Evolutionary conservation across 75 land plant species (phyloP), one percentile per base, ranked within the genome.

Genomic region (Larix kaempferi): DNA sequence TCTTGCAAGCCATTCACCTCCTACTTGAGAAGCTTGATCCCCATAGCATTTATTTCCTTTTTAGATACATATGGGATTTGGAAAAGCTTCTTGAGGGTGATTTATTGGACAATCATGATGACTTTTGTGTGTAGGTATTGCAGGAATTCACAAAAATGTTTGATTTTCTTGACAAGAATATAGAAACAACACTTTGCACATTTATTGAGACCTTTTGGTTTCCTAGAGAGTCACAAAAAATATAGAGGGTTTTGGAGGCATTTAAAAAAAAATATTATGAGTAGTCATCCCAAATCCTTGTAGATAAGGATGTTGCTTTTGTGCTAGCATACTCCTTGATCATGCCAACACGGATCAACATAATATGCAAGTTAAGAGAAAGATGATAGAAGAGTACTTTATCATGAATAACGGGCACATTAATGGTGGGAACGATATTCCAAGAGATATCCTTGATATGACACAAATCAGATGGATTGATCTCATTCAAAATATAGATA

Each of bases 331-430:
- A 98, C 73, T 95, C 99, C 2, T 79, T 95, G 39, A 98, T 98
- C 77, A 86, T 98, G 90, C 91, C 95, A 59, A 97, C 80, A 97
- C 99, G 56, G 99, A 97, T 80, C 99, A 88, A 79, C 99, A 96
- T 72, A 96, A 94, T 78, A 84, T 81, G 57, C 95, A 96, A 77
- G 99, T 96, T 57, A 92, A 95, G 77, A 96, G 90, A 76, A 96
- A 96, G 79, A 96, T 96, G 99, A 92, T 90, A 25, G 98, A 96
- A 83, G 99, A 94, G 71, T 98, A 96, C 64, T 96, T 96, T 73
- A 94, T 96, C 49, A 86, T 89, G 33, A 97, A 97, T 79, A 87
- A 89, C 54, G 86, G 99, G 41, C 78, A 55, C 33, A 92, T 93
- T 14, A 96, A 96, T 88, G 93, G 85, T 75, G 97, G 97, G 49